Conservation (phyloP, 805 yeast genomes). For the Barnettozyma sucrosica region DNA sequence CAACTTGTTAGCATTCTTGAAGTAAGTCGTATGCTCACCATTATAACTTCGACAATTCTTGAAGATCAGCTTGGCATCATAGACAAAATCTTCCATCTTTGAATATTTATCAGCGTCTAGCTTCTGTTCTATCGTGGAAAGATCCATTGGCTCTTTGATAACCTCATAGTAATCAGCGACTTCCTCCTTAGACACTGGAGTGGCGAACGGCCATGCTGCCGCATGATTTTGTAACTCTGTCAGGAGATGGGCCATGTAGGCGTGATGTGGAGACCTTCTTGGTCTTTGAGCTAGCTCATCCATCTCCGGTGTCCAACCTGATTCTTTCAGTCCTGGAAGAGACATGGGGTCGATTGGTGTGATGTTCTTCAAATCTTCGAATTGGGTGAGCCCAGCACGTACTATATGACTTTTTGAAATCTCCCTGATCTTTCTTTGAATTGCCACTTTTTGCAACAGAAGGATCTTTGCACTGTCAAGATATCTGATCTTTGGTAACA, state of each 20-base stretch:
- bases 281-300: conserved; percentile 95
- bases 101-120: conserved; percentile 89
- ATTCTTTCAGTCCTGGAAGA: conserved; percentile 87
- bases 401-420: conserved; percentile 76
- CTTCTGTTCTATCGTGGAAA: conserved; percentile 91
- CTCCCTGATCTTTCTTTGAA: conserved; percentile 73
- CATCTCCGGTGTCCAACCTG: conserved; percentile 99
- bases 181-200: conserved; percentile 88
- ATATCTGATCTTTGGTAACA: conserved; percentile 85
- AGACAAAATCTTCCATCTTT: conserved; percentile 83
- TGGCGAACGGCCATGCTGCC: conserved; percentile 96
- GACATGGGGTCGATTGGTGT: conserved; percentile 68
- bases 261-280: conserved; percentile 89
- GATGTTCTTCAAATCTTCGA: conserved; percentile 43
- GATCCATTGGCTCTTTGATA: conserved; percentile 96
- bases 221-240: conserved; percentile 92
- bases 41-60: conserved; percentile 91
- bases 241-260: conserved; percentile 82
- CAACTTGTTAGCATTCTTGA: conserved; percentile 87
- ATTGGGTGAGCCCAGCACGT: conserved; percentile 73
- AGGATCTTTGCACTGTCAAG: conserved; percentile 83
- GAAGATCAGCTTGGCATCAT: conserved; percentile 81
- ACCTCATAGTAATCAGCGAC: conserved; percentile 96
- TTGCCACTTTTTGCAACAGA: conserved; percentile 85
- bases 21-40: conserved; percentile 91